phyloP scores from a whole-genome alignment of 345 rosid genomes.

The Camelina hispida region DNA sequence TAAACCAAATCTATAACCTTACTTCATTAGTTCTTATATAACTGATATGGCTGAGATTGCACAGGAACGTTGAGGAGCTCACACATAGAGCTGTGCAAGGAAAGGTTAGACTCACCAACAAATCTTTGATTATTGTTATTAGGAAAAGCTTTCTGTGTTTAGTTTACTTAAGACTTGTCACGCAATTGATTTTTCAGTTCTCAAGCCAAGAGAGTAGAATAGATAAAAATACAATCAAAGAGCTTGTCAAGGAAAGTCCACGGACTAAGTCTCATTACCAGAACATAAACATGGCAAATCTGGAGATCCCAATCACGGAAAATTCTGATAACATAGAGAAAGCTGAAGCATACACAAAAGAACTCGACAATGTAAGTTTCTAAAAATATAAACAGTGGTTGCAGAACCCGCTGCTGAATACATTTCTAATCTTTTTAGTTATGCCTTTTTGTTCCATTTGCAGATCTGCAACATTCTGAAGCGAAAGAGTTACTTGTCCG shows the following conservation, averaged over 20 bases:
- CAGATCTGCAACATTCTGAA: slow-evolving; percentile 84
- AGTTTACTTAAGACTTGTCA: slow-evolving; percentile 12
- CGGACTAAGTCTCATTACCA: slow-evolving; percentile 44
- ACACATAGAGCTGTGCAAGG: slow-evolving; percentile 23
- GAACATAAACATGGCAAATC: slow-evolving; percentile 47
- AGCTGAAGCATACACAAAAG: slow-evolving; percentile 82
- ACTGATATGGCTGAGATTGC: slow-evolving; percentile 14
- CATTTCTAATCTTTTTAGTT: neutral
- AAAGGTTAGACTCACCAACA: slow-evolving; percentile 51
- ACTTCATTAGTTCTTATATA: slow-evolving; percentile 3
- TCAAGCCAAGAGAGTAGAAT: slow-evolving; percentile 43
- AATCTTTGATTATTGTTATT: neutral
- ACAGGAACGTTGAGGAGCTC: slow-evolving; percentile 38
- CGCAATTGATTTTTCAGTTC: slow-evolving; percentile 46
- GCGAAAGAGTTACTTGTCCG: slow-evolving; percentile 85
- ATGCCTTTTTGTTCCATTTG: too few relatives aligned
- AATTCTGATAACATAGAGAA: slow-evolving; percentile 59
- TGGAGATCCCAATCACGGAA: slow-evolving; percentile 52
- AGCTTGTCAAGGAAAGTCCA: slow-evolving; percentile 39
- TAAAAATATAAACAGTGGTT: neutral
- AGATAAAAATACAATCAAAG: slow-evolving; percentile 37
- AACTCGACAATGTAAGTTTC: slow-evolving; percentile 74
- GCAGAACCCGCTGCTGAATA: neutral
- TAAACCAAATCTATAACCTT: slow-evolving; percentile 1
- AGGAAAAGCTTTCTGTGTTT: slow-evolving; percentile 19